Percentiles rank a stretch among this genome's conserved stretches.
Evolutionary conservation across 495 filamentous ascomycete species (phyloP).

Genomic region (Letharia columbiana): DNA sequence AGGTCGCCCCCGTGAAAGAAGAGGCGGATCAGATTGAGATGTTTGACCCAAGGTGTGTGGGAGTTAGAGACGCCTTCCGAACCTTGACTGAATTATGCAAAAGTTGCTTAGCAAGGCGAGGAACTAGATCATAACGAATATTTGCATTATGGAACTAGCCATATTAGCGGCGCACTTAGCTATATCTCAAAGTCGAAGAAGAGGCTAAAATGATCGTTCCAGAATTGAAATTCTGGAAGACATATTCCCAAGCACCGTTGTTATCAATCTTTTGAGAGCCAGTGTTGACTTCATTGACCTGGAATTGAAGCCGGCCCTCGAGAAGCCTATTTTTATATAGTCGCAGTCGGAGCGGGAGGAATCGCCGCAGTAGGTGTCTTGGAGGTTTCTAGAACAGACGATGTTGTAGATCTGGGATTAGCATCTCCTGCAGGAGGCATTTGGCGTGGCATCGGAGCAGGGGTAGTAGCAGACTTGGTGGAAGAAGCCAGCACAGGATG

Average conservation of each 20-base stretch:
- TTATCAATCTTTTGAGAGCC: constrained; percentile 20
- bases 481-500: too few species aligned
- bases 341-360: not conserved
- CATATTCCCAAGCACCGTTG: constrained; percentile 35
- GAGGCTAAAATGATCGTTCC: constrained; percentile 38
- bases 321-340: too few species aligned
- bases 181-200: not conserved
- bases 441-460: not conserved
- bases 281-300: not conserved
- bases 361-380: not conserved
- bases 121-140: constrained; percentile 27
- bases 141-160: constrained; percentile 37
- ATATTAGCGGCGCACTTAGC: not conserved
- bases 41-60: constrained; percentile 24
- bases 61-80: constrained; percentile 32
- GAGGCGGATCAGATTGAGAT: constrained; percentile 37
- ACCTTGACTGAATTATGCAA: constrained; percentile 27
- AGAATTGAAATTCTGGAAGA: constrained; percentile 27
- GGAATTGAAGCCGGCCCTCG: too few species aligned
- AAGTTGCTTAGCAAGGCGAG: constrained; percentile 26
- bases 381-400: not conserved
- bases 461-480: not conserved
- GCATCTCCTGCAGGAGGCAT: not conserved
- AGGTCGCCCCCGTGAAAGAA: constrained; percentile 51
- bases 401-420: not conserved